Evolutionary conservation across 73 alveolate genomes (phyloP), one percentile per base, ranked within the genome.

Genomic region (Diophrys sp.): DNA sequence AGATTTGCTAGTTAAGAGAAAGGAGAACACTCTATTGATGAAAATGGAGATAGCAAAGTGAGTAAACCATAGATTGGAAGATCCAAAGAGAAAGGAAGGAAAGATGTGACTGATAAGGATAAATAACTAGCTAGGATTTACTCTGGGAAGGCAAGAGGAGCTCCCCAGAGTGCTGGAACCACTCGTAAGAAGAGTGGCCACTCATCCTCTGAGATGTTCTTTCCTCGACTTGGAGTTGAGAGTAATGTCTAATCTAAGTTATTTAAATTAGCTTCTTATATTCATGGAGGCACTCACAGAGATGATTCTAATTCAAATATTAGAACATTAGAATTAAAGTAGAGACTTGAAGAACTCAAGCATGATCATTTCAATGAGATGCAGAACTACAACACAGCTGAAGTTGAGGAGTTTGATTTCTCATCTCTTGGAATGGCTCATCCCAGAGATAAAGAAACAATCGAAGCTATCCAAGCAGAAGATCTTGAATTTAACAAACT

Each of bases 191-290:
- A 73, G 11, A 81, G 56, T 67, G 73, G 69, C 24, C 73, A 73
- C 25, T 82, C 53, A 34, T 73, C 83, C 1, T 34, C n/a, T 14
- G 83, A 81, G 27, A 34, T 81, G 71, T 81, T 81, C 83, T n/a
- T n/a, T n/a, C 89, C 89, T 1, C 56, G 78, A 23, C 25, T 73
- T 30, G 69, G 71, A 18, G 31, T 81, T 14, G 90, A 74, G 23
- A 55, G 75, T 14, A 55, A 69, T 26, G 80, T 54, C n/a, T 56
- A 82, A 30, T 74, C 33, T 53, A 73, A 56, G 29, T 54, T 82
- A 25, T 82, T 74, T 28, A 82, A 82, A 72, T 67, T 82, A 1
- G 90, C 90, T 18, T 74, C 75, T 32, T 66, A 67, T 26, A 82
- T 44, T 44, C 62, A 44, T 18, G 18, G 62, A 5, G 18, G 18